A percentile compares a stretch with the other conserved stretches of the same genome.
phyloP scores from a whole-genome alignment of 2,329 filamentous ascomycete genomes.

The Botrytis porri region DNA sequence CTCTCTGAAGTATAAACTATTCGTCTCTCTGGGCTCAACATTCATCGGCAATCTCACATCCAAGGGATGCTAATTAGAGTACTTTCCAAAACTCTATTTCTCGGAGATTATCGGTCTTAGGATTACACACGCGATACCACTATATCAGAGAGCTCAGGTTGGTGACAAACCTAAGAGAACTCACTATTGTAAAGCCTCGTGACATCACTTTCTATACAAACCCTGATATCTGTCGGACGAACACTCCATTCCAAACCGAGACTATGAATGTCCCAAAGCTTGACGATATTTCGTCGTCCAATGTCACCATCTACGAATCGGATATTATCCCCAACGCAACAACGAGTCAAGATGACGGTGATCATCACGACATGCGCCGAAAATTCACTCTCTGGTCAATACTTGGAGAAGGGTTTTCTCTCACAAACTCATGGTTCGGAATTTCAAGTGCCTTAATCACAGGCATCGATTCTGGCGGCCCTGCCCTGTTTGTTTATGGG shows the following conservation, averaged over 20 bases:
- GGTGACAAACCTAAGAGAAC: not conserved
- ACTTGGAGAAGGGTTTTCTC: slow-evolving; percentile 16
- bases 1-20: not conserved
- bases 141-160: not conserved
- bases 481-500: slow-evolving; percentile 18
- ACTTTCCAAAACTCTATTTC: not conserved
- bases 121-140: not conserved
- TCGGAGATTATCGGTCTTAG: not conserved
- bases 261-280: slow-evolving; percentile 13
- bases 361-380: slow-evolving; percentile 10
- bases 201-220: not conserved
- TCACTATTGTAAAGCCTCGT: not conserved
- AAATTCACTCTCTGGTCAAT: slow-evolving; percentile 20
- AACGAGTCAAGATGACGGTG: not conserved
- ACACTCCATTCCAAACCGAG: not conserved
- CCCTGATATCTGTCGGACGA: not conserved
- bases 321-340: not conserved
- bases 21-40: not conserved
- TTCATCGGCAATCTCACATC: not conserved
- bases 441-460: slow-evolving; percentile 19
- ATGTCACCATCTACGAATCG: not conserved
- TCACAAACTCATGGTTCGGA: slow-evolving; percentile 20
- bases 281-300: not conserved
- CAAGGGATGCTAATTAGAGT: not conserved
- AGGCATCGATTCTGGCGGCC: slow-evolving; percentile 15